These are phyloP conservation scores for Huntiella abstrusa DNA, from an alignment of 2,329 filamentous ascomycete genomes.

Conservation along the genomic window DNA sequence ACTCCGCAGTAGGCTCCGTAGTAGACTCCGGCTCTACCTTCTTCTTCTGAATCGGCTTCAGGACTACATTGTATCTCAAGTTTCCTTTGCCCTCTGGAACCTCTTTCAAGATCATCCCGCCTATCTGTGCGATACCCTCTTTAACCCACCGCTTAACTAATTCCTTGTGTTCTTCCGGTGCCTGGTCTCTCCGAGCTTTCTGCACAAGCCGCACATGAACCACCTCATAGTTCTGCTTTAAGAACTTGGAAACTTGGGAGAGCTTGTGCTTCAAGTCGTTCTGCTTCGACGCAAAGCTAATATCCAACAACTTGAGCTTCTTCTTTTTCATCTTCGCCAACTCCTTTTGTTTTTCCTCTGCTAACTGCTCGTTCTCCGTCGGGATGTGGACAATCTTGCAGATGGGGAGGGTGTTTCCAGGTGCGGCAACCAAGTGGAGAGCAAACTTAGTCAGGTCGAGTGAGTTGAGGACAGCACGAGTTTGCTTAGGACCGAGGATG, in stretches of 20 bases:
- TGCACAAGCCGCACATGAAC: slow-evolving; percentile 55
- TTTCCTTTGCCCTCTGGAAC: slow-evolving; percentile 23
- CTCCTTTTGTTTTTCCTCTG: slow-evolving; percentile 25
- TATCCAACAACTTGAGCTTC: slow-evolving; percentile 57
- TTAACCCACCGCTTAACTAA: slow-evolving; percentile 27
- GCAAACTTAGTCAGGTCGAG: slow-evolving; percentile 20
- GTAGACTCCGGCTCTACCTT: neutral
- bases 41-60: slow-evolving; percentile 3
- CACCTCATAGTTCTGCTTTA: slow-evolving; percentile 47
- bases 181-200: slow-evolving; percentile 36
- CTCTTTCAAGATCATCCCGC: slow-evolving; percentile 26
- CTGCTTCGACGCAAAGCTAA: slow-evolving; percentile 70
- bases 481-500: slow-evolving; percentile 22
- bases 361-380: slow-evolving; percentile 26
- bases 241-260: slow-evolving; percentile 46
- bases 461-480: slow-evolving; percentile 22
- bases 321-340: slow-evolving; percentile 23
- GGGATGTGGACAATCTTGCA: slow-evolving; percentile 51
- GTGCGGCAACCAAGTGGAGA: slow-evolving; percentile 25
- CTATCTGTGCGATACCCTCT: slow-evolving; percentile 13
- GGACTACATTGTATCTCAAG: slow-evolving; percentile 26
- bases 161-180: slow-evolving; percentile 41
- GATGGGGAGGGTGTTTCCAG: slow-evolving; percentile 24
- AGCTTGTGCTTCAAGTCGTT: slow-evolving; percentile 60
- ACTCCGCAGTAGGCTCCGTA: too few species aligned